Base-by-base conservation (phyloP, 2,329 filamentous ascomycete genomes). In the Hypoxylon sp. region DNA sequence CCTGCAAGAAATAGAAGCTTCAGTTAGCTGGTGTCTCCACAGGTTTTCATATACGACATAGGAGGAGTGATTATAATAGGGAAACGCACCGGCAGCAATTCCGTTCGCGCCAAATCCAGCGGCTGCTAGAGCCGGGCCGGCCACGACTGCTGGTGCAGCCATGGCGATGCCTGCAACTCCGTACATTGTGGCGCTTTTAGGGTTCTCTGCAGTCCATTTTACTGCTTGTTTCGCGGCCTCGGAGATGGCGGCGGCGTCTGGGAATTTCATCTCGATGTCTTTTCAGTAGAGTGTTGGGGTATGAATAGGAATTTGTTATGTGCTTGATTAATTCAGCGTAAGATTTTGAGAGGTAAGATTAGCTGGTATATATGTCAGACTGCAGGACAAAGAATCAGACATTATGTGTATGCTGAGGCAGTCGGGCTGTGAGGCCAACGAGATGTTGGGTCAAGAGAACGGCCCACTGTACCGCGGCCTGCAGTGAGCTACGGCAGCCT, bases 81-180 rank as follows among this genome's bases (percentile, higher is more conserved):
- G 27, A 32, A 48, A 41, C 47, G 57, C 70, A 71, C 73, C 70
- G 27, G 51, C 65, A 12, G 45, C 52, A 11, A 71, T 50, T 0
- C 71, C 71, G 8, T 53, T 51, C 2, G 70, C 58, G 0, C 67
- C 63, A 19, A 73, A 74, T 1, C 73, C 73, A 14, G 30, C 11
- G 1, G 30, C 21, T 3, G 43, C 70, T n/a, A 74, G 43, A 12
- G 50, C 16, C 11, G 72, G 72, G 3, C 39, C 57, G 0, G 66
- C 52, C 14, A 63, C 41, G 7, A 29, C 16, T 39, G 60, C 70
- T 2, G 72, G 72, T 1, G 48, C 67, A 16, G 52, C 57, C 14
- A 65, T 14, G 5, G 58, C 39, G 5, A 39, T 23, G 8, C 67
- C 65, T 25, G 56, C 16, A 2, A 52, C n/a, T 2, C 16, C 56